Evolutionary conservation across 2,329 filamentous ascomycete genomes (phyloP), one percentile per base, ranked within the genome.

Genomic region (Fusarium multiceps): DNA sequence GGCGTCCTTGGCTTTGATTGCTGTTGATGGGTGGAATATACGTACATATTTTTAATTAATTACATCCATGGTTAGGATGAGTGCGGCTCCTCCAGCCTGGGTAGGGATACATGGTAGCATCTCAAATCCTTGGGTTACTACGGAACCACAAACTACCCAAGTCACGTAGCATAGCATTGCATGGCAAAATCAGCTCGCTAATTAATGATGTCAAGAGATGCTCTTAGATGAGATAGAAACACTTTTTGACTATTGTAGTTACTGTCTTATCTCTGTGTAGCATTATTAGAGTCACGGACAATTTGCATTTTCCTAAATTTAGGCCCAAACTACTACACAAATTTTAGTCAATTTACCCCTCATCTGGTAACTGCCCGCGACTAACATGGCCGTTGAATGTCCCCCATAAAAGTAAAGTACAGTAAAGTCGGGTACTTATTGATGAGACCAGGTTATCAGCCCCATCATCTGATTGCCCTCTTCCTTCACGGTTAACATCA

Each of bases 21-120:
- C 41, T 59, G 57, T 61, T 54, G n/a, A 46, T 57, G 30, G 32
- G 40, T 48, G 30, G 23, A 55, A 55, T 49, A 55, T 37, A 46
- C 53, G 20, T 47, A 37, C 59, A 53, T 23, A 23, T 32, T 61
- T 61, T 62, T 42, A 46, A 64, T 64, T 51, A 64, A 64, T 58
- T 14, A 46, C 51, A n/a, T 37, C 34, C 34, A 64, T 65, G 60
- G 50, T 30, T 32, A 23, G 32, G 30, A 55, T 63, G 50, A 63
- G 51, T 70, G 68, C 67, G 67, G 67, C 67, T 71, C 67, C 42
- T 64, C 30, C 43, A 68, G 18, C n/a, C 43, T n/a, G 23, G 43
- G 40, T 56, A 49, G 43, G 54, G 42, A 25, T 47, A 7, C 11
- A 55, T 27, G 43, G 53, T 27, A 34, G 53, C 21, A 55, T 55